Evolutionary conservation across 1,139 yeast genomes (phyloP).

Genomic region (Yamadazyma sp.): DNA sequence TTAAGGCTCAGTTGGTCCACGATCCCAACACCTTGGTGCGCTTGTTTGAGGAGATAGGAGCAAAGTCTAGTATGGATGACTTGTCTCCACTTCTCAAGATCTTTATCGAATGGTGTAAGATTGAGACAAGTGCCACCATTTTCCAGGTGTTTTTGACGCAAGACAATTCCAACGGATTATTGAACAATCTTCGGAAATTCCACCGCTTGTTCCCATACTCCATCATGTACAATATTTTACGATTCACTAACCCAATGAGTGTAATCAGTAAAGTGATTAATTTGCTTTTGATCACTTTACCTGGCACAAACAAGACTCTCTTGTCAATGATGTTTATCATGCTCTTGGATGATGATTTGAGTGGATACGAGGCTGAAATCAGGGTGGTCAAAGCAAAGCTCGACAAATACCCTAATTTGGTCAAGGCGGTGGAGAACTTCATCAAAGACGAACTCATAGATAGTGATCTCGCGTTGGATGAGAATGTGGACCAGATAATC

Average conservation of each 20-base stretch:
- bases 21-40: conserved; percentile 50
- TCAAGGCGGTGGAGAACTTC: conserved; percentile 25
- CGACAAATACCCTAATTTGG: conserved; percentile 19
- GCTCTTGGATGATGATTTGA: conserved; percentile 76
- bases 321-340: conserved; percentile 71
- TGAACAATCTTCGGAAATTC: conserved; percentile 63
- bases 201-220: conserved; percentile 78
- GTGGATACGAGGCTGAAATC: conserved; percentile 59
- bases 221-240: conserved; percentile 69
- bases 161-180: conserved; percentile 75
- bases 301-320: conserved; percentile 56
- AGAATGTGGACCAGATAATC: conserved; percentile 6
- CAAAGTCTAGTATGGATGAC: conserved; percentile 52
- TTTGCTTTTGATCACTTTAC: conserved; percentile 75
- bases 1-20: conserved; percentile 51
- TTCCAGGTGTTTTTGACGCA: conserved; percentile 78
- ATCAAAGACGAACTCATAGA: conserved; percentile 11
- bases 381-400: conserved; percentile 37
- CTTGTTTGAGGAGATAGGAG: conserved; percentile 65
- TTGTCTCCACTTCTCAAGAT: conserved; percentile 66
- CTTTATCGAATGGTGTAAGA: conserved; percentile 77
- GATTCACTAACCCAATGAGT: conserved; percentile 82
- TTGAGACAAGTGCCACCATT: conserved; percentile 80
- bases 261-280: conserved; percentile 78
- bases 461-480: conserved; percentile 10